Evolutionary conservation across 1,284 basidiomycete species (phyloP), one percentile per base, ranked within the genome.

Genomic region (Ceratobasidium sp.): DNA sequence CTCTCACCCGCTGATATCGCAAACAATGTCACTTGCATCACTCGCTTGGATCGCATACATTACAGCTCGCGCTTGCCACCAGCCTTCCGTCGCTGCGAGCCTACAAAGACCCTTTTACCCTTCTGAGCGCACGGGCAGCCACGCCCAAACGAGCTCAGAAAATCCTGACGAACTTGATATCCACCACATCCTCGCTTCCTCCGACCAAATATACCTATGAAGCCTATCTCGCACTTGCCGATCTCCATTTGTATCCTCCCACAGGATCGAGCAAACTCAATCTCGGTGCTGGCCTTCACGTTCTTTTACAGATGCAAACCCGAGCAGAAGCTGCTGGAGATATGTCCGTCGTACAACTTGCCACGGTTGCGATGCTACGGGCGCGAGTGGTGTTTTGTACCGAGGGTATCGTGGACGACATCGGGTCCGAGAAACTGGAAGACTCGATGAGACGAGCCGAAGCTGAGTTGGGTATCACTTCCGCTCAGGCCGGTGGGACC

Each of bases 31-130:
- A n/a, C 16, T 43, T n/a, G n/a, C 10, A 36, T 8, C 18, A 26
- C 2, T 34, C 12, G 36, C 5, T 16, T n/a, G 3, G 1, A 45
- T 77, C 32, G 78, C 69, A 58, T 69, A 67, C 34, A 67, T 48
- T 64, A 8, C 72, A 91, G 89, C 82, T 88, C 3, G 80, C 88
- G 23, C 83, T 91, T 62, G 83, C 88, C 0, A 57, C 50, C 21
- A 55, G 18, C 26, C 53, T 69, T 18, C 65, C 65, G n/a, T 69
- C 65, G 14, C 65, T 69, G 9, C 52, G 65, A 2, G 8, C 53
- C 6, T 69, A 50, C 65, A 69, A 69, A 32, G 65, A 46, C 9
- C 53, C 65, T 6, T n/a, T 69, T 18, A 69, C 53, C 21, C 39
- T 69, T 8, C 65, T 69, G 23, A 46, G 65, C 26, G 65, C 65